phyloP scores from a whole-genome alignment of 441 rosid species.

The Rhodomyrtus psidioides region DNA sequence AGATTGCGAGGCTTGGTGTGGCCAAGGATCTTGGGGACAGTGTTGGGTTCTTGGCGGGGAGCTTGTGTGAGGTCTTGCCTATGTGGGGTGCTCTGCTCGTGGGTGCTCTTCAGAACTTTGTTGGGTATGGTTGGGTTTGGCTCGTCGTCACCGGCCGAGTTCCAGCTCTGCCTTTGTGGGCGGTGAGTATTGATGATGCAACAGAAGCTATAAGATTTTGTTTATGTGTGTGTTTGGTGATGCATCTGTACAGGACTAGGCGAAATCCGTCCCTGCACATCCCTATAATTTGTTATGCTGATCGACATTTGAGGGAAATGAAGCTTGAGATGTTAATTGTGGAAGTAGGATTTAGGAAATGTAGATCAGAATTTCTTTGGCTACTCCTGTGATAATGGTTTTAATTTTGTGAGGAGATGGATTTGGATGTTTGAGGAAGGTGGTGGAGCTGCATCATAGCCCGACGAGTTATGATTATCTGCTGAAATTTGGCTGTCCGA shows the following conservation, averaged over 20 bases:
- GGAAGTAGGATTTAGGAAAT: background rate
- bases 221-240: background rate
- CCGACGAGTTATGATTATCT: background rate
- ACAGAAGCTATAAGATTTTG: background rate
- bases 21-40: slow-evolving; percentile 98
- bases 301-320: background rate
- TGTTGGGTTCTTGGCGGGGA: slow-evolving; percentile 88
- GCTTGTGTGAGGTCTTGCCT: slow-evolving; percentile 79
- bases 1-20: slow-evolving; percentile 80
- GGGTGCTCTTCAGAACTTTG: slow-evolving; percentile 81
- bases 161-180: slow-evolving; percentile 84
- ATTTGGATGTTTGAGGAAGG: background rate
- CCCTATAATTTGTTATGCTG: background rate
- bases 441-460: background rate
- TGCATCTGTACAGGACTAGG: background rate
- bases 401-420: background rate
- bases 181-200: slow-evolving; percentile 44
- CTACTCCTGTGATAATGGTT: background rate
- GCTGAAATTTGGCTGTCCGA: background rate
- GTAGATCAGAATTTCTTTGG: background rate
- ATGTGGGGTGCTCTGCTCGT: slow-evolving; percentile 89
- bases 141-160: slow-evolving; percentile 65
- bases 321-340: background rate
- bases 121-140: slow-evolving; percentile 98
- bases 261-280: background rate